Evolutionary conservation across 192 early-diverging fungal species (phyloP).

Genomic region (Linnemannia elongata): DNA sequence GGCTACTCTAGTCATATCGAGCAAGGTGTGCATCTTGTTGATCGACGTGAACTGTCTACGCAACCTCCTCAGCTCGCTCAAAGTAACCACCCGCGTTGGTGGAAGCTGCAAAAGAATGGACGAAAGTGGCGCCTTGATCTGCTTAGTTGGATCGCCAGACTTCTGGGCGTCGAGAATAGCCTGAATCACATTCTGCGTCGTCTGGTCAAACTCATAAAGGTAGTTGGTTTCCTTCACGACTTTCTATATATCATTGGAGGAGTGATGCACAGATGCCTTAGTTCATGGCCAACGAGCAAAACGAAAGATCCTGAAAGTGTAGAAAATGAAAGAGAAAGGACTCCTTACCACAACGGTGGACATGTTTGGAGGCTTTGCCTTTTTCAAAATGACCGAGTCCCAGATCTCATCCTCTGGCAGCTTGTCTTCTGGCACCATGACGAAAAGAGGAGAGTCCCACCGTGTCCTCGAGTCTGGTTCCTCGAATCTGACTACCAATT

Average conservation of each 20-base stretch:
- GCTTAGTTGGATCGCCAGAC: constrained; percentile 51
- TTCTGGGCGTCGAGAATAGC: constrained; percentile 85
- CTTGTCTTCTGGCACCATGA: constrained; percentile 80
- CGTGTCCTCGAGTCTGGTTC: constrained; percentile 91
- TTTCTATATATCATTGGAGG: constrained; percentile 64
- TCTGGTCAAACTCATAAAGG: constrained; percentile 89
- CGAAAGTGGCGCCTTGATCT: constrained; percentile 50
- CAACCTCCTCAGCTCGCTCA: constrained; percentile 85
- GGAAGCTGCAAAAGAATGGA: constrained; percentile 60
- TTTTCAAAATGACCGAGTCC: constrained; percentile 79
- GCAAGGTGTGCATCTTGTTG: constrained; percentile 88
- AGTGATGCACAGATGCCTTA: neutral
- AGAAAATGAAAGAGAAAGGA: neutral
- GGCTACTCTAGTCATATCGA: constrained; percentile 79
- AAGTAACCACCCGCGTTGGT: constrained; percentile 80
- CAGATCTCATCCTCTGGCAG: constrained; percentile 81
- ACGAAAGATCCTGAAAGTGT: neutral
- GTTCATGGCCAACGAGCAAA: neutral
- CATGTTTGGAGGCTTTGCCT: constrained; percentile 84
- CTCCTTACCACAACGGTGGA: constrained; percentile 81
- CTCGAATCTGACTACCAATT: constrained; percentile 91
- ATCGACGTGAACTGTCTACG: constrained; percentile 87
- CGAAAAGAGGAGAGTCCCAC: constrained; percentile 98
- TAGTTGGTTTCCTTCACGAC: constrained; percentile 93
- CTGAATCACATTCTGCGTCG: constrained; percentile 84